Base-by-base conservation (phyloP, 345 rosid genomes). In the Dipteronia dyeriana region DNA sequence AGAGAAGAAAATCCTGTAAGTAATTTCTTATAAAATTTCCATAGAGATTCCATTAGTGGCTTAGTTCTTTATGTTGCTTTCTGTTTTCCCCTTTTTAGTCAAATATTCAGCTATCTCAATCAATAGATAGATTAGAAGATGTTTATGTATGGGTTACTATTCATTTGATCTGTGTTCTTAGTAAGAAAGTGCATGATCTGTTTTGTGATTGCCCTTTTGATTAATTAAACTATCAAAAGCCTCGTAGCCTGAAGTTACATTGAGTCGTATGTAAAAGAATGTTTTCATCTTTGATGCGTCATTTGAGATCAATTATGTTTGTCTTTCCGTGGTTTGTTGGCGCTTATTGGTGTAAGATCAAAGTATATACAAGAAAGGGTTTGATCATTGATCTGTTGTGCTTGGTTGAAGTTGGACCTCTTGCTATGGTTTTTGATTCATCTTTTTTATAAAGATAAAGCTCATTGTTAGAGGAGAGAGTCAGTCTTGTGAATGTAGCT, bases 1-100 rank as follows among this genome's bases (percentile, higher is more conserved):
- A 71, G 74, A 73, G 73, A 78, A 73, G 45, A 61, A 74, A 62
- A 72, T 79, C 34, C 75, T 90, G 92, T 86, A 90, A 90, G 79
- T 90, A 88, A 85, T 82, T 84, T 78, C 80, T 73, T 82, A 77
- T 85, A 67, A 59, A 75, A 64, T 65, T 81, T 79, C 76, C 77
- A 75, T 70, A 74, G 82, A 79, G 79, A 78, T 81, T 72, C 19
- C 19, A 64, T 77, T 59, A 60, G 77, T 78, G 66, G 75, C n/a
- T 19, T 25, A 69, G 38, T 68, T 68, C 12, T 9, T 31, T 25
- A 2, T 61, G 39, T 2, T 34, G 20, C 59, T 72, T 29, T 0
- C 29, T 12, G 9, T 34, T 26, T 1, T 31, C 62, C 16, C 8
- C 70, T 1, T 22, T 6, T 10, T 34, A 0, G 60, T 65, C 14